Evolutionary conservation across 225 moss, liverwort and hornwort genomes (phyloP), one percentile per base, ranked within the genome.

Genomic region (Physcomitrium patens): DNA sequence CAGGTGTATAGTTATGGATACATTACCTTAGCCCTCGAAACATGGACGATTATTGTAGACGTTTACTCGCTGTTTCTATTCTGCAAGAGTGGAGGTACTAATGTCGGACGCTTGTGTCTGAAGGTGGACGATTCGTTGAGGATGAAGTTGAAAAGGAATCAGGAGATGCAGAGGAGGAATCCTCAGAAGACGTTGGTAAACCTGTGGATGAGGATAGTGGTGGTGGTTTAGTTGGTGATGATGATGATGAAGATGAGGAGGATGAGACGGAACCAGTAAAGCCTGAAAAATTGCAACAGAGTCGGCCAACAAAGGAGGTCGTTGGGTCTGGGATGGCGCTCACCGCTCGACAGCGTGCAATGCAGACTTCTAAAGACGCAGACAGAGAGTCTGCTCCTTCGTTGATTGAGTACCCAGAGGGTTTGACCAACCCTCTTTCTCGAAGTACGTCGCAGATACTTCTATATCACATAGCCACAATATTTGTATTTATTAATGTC

Each of bases 351-450:
- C 99, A 99, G 76, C 86, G 99, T 73, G 87, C 99, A 49, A 84
- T 99, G 86, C 95, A 91, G 80, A 74, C 94, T 60, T 92, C 89
- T 20, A 94, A 89, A 70, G 95, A 91, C 58, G 85, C 84, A 28
- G 93, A 99, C 78, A 77, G 78, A 51, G 89, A 91, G 56, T 79
- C 84, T 14, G 96, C 88, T 63, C 70, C 83, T 19, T 85, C 90
- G 75, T 78, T 95, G 47, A 94, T 99, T 16, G 99, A 99, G 50
- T 99, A 90, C 78, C 99, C 99, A 12, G 91, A 90, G 69, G 99
- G 99, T 52, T 48, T 99, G 60, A 85, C 87, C 19, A 89, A 80
- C 44, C 72, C 85, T 8, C 78, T 80, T 50, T 80, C 83, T 65
- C 79, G 81, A 81, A 85, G 90, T 90, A 79, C 5, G 80, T 77